Percentiles rank a stretch among this genome's conserved stretches.
These are phyloP conservation scores for Xylaria multiplex DNA, from an alignment of 2,329 filamentous ascomycete species.

Conservation along the genomic window DNA sequence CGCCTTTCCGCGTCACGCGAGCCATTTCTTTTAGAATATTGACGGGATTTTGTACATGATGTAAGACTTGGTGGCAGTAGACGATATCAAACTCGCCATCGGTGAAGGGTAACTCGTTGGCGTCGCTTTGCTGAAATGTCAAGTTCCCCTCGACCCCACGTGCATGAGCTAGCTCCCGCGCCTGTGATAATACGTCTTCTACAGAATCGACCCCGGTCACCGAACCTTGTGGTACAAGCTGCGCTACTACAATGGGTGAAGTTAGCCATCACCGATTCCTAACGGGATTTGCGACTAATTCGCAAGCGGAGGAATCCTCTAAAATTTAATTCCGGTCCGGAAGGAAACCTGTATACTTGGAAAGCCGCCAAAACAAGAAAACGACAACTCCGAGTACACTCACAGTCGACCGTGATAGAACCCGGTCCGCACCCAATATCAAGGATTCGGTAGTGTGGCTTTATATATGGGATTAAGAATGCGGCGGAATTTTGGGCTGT, in stretches of 20 bases:
- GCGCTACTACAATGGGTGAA: constrained; percentile 43
- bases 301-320: neutral
- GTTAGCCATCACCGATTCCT: neutral
- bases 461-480: constrained; percentile 51
- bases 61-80: constrained; percentile 66
- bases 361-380: neutral
- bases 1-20: constrained; percentile 60
- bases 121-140: constrained; percentile 41
- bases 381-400: neutral
- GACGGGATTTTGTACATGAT: constrained; percentile 64
- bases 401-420: constrained; percentile 53
- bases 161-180: constrained; percentile 27
- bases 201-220: constrained; percentile 50
- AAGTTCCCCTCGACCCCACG: constrained; percentile 37
- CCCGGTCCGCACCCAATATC: constrained; percentile 58
- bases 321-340: neutral
- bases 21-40: constrained; percentile 63
- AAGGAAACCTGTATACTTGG: neutral
- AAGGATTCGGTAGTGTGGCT: constrained; percentile 49
- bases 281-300: neutral
- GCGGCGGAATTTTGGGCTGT: constrained; percentile 40
- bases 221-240: constrained; percentile 51
- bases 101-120: constrained; percentile 49
- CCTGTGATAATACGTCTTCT: constrained; percentile 32
- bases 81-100: constrained; percentile 68